A percentile compares a stretch with the other conserved stretches of the same genome.
Evolutionary conservation across 1,139 yeast species (phyloP).

Genomic region (Magnusiomyces paraingens): DNA sequence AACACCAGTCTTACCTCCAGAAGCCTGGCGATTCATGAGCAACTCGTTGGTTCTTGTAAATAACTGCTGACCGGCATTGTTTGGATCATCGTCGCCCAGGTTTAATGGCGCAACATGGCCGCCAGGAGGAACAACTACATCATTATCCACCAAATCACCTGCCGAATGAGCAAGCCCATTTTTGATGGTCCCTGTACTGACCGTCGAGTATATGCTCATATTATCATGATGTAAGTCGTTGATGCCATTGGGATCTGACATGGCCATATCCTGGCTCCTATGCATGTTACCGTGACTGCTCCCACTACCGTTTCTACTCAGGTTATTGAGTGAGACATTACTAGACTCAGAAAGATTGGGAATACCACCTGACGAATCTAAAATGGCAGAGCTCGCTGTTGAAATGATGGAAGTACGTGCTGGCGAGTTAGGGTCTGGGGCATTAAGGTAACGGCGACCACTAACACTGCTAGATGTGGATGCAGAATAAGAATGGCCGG

Average conservation of each 20-base stretch:
- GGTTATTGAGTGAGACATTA: background rate
- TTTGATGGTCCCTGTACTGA: background rate
- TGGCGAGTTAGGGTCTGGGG: background rate
- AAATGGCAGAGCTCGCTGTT: slow-evolving; percentile 10
- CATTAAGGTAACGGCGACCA: slow-evolving; percentile 8
- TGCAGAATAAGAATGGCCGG: background rate
- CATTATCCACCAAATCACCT: background rate
- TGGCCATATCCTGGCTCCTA: background rate
- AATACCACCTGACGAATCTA: slow-evolving; percentile 14
- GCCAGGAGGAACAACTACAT: background rate
- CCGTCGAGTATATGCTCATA: background rate
- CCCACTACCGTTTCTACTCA: background rate
- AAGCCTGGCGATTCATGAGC: background rate
- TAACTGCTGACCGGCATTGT: background rate
- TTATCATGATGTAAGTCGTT: background rate
- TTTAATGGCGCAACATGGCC: slow-evolving; percentile 3
- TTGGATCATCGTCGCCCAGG: background rate
- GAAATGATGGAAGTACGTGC: slow-evolving; percentile 8
- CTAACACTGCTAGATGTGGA: slow-evolving; percentile 1
- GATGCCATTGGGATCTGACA: background rate
- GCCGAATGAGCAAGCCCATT: background rate
- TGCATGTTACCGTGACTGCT: background rate
- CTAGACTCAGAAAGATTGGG: slow-evolving; percentile 4
- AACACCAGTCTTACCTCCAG: background rate
- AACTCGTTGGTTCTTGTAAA: background rate